Evolutionary conservation across 257 asterid genomes (phyloP), one percentile per base, ranked within the genome.

Genomic region (Solanum lycopersicoides): DNA sequence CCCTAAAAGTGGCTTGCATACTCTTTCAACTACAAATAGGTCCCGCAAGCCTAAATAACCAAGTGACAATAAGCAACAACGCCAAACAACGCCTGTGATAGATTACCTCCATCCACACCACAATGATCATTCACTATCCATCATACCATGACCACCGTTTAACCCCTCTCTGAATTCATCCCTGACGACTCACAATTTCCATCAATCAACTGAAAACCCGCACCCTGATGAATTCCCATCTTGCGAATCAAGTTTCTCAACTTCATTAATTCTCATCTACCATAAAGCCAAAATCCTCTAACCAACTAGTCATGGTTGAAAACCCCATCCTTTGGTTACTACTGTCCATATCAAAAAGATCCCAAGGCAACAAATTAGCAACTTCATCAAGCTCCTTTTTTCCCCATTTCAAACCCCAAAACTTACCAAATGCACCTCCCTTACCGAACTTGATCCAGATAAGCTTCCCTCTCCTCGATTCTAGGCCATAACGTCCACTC

Each of bases 1-100:
- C 99, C 98, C 95, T 41, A 95, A 86, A 89, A 91, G 95, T 69
- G 98, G 92, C 89, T 85, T 94, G 92, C 98, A 96, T 88, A 94
- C 98, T 89, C 88, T 87, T 93, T 94, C 98, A 23, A 94, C 88
- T 25, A 93, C 86, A 73, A 95, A 91, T 53, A 94, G 96, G 87
- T 95, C 89, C 39, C 60, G 73, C 83, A 93, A 88, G 30, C 90
- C 92, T 77, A 96, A 93, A 92, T 92, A 90, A 86, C 92, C 87
- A 83, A 95, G 93, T 88, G 93, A 93, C 82, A 87, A 91, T 44
- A 89, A 50, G 9, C 60, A 50, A 86, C 75, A 95, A 72, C 20
- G 91, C 96, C 88, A 35, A 35, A 35, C 39, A 35, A 35, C 1
- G 39, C 39, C 39, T 50, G 9, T 20, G 1, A 50, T 50, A 93